Evolutionary conservation across 1,284 basidiomycete species (phyloP), one percentile per base, ranked within the genome.

Genomic region (Puccinia polysora): DNA sequence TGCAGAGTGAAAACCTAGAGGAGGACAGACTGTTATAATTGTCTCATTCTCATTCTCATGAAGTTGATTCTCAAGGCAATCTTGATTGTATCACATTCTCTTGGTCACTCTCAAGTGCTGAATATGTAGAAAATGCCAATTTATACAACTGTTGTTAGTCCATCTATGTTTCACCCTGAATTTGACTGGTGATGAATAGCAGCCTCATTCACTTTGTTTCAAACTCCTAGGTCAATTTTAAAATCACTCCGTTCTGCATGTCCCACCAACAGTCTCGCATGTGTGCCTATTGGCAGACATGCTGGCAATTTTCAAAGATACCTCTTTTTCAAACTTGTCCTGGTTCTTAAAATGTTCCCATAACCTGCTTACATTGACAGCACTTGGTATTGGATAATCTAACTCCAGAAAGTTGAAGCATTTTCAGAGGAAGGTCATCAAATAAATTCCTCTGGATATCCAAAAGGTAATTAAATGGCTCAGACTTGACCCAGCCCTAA

Each of bases 321-420:
- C 43, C 20, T 63, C 43, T 14, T 5, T 23, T 43, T 63, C 20
- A 2, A 63, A 36, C 4, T 63, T 23, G 5, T n/a, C 60, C 20
- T 63, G 60, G 60, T 38, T 63, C 12, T n/a, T 63, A 23, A 47
- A 63, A 28, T 36, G 20, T n/a, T 6, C 25, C n/a, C 36, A 20
- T 18, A n/a, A 36, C 10, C 38, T 47, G 1, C 30, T 45, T 30
- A 28, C 25, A 30, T 20, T 25, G 38, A 36, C 43, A 12, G 36
- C 49, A 18, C 14, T 20, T n/a, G 4, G 18, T 43, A 23, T 20
- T 15, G 1, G 6, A 30, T 8, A 32, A 28, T 1, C 20, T 40
- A 7, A 12, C 20, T 63, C 38, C 8, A 4, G 36, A 6, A 8
- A 20, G 43, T 0, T 28, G 20, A 14, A 52, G 23, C 1, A 63